Conservation (phyloP, 441 rosid species). For the Aleurites moluccanus region DNA sequence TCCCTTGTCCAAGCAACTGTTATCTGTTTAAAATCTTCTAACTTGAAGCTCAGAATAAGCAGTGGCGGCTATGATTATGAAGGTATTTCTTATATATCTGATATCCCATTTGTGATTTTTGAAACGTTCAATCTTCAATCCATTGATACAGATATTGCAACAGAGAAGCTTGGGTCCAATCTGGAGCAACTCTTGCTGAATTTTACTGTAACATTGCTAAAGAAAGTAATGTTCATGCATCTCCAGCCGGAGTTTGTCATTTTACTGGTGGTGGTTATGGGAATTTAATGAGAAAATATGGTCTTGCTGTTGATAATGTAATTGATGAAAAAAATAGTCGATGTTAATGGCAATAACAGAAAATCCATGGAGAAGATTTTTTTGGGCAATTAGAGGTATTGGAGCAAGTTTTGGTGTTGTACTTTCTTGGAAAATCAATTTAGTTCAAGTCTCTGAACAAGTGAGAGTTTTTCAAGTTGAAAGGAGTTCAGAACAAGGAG, state of each 20-base stretch:
- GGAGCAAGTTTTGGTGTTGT: conserved; percentile 3
- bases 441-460: background rate
- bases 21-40: background rate
- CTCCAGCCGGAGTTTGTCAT: conserved; percentile 65
- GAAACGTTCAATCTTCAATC: conserved; percentile 51
- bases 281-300: conserved; percentile 48
- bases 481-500: background rate
- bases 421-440: conserved; percentile 3
- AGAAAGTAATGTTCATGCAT: conserved; percentile 46
- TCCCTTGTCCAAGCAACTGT: conserved; percentile 55
- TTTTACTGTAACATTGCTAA: conserved; percentile 47
- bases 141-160: conserved; percentile 29
- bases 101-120: conserved; percentile 46
- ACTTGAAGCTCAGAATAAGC: background rate
- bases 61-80: conserved; percentile 74
- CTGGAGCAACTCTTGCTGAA: conserved; percentile 65
- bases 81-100: conserved; percentile 61
- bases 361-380: conserved; percentile 12
- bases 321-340: conserved; percentile 26
- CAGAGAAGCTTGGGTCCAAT: conserved; percentile 47
- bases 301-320: conserved; percentile 45
- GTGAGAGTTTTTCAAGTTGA: background rate
- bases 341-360: conserved; percentile 25
- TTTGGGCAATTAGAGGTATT: background rate
- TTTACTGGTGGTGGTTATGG: conserved; percentile 64